Conservation (phyloP, 768 basidiomycete species). For the Tricholoma furcatifolium region DNA sequence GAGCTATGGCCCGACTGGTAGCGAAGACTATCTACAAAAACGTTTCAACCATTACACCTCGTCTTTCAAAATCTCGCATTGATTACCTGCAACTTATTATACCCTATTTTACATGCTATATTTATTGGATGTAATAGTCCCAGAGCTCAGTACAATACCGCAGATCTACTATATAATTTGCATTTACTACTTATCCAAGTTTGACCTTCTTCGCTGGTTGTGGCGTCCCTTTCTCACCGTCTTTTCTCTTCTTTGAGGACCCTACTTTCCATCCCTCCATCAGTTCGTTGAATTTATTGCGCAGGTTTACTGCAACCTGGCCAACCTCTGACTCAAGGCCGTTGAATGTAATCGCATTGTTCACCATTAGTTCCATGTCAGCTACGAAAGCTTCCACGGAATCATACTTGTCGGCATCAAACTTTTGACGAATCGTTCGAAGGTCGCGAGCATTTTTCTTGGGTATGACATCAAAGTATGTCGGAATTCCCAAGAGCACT, state of each 20-base stretch:
- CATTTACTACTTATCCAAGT: slow-evolving; percentile 40
- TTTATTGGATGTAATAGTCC: slow-evolving; percentile 17
- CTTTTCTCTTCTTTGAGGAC: slow-evolving; percentile 70
- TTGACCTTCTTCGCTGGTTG: slow-evolving; percentile 72
- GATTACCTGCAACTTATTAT: slow-evolving; percentile 21
- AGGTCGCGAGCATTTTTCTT: slow-evolving; percentile 87
- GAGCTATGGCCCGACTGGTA: slow-evolving; percentile 71
- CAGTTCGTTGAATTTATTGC: slow-evolving; percentile 54
- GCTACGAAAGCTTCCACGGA: slow-evolving; percentile 76
- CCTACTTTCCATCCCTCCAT: slow-evolving; percentile 47
- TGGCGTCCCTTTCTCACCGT: slow-evolving; percentile 60
- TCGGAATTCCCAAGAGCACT: slow-evolving; percentile 74
- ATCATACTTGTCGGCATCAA: slow-evolving; percentile 83
- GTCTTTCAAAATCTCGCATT: slow-evolving; percentile 1
- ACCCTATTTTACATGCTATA: slow-evolving; percentile 28
- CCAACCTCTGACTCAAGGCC: slow-evolving; percentile 81
- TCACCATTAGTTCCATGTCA: slow-evolving; percentile 84
- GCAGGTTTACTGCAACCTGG: slow-evolving; percentile 47
- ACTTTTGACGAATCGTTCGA: slow-evolving; percentile 72
- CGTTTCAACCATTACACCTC: background rate
- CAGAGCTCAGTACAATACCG: slow-evolving; percentile 14
- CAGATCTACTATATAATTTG: slow-evolving; percentile 15
- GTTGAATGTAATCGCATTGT: slow-evolving; percentile 90
- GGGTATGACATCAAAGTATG: slow-evolving; percentile 85
- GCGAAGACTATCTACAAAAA: background rate